A percentile compares a stretch with the other conserved stretches of the same genome.
phyloP scores from a whole-genome alignment of 352 stramenopile genomes.

The Albugo laibachii region DNA sequence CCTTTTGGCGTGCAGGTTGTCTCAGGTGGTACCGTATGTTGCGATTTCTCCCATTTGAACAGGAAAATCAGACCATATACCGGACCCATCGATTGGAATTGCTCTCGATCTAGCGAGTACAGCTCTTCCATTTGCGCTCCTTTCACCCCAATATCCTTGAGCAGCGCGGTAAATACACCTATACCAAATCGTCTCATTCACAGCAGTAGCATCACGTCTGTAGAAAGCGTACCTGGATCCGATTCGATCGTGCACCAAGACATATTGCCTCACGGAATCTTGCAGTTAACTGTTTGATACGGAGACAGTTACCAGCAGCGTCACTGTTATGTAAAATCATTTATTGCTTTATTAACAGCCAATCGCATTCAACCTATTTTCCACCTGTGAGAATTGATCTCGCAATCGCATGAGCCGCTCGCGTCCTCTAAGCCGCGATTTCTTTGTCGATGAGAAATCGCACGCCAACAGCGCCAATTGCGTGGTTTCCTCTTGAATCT shows the following conservation, averaged over 20 bases:
- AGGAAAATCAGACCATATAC: slow-evolving; percentile 92
- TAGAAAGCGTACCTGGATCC: slow-evolving; percentile 23
- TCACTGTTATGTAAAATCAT: too few species aligned
- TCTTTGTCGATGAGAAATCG: too few species aligned
- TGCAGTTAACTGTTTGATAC: too few species aligned
- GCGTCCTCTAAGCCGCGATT: too few species aligned
- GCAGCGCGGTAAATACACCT: slow-evolving; percentile 83
- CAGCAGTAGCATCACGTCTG: not conserved
- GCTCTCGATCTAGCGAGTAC: slow-evolving; percentile 81
- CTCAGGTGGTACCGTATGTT: slow-evolving; percentile 12
- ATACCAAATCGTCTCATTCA: not conserved
- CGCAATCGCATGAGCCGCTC: too few species aligned
- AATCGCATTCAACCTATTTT: too few species aligned
- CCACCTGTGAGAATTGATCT: too few species aligned
- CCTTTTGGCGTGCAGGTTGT: not conserved
- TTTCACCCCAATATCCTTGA: slow-evolving; percentile 86
- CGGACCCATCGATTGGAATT: slow-evolving; percentile 39
- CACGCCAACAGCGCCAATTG: too few species aligned
- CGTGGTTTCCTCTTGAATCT: too few species aligned
- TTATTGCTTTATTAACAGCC: too few species aligned
- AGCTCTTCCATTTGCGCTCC: slow-evolving; percentile 88
- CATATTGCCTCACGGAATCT: slow-evolving; percentile 12
- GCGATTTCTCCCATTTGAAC: slow-evolving; percentile 83
- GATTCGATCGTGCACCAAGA: slow-evolving; percentile 69
- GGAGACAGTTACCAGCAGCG: too few species aligned